These are phyloP conservation scores for Colletotrichum orchidophilum DNA, from an alignment of 2,329 filamentous ascomycete species.

Conservation along the genomic window DNA sequence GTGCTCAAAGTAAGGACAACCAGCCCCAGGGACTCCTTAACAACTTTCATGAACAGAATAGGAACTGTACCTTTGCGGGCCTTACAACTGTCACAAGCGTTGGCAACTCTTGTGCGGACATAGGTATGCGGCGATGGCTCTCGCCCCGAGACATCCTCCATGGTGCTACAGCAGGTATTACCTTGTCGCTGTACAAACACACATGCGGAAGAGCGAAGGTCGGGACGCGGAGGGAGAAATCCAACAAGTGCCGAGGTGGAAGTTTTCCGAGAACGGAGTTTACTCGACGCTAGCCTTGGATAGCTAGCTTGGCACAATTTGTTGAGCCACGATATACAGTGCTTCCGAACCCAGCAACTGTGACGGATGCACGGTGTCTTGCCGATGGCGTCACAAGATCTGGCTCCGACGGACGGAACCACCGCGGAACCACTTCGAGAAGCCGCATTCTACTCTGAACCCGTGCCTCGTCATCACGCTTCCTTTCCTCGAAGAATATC, in stretches of 20 bases:
- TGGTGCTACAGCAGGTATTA: slow-evolving; percentile 19
- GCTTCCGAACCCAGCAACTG: neutral
- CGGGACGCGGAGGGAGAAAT: slow-evolving; percentile 23
- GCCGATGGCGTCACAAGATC: neutral
- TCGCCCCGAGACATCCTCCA: slow-evolving; percentile 31
- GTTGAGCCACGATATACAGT: slow-evolving; percentile 1
- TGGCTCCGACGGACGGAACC: neutral
- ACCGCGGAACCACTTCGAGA: neutral
- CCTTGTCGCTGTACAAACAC: neutral
- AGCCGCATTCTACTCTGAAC: neutral
- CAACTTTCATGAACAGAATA: slow-evolving; percentile 35
- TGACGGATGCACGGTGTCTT: slow-evolving; percentile 22
- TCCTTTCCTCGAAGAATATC: neutral
- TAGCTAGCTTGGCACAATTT: neutral
- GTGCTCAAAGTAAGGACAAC: neutral
- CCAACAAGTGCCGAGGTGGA: neutral
- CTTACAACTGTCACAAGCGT: slow-evolving; percentile 65
- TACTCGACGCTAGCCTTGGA: slow-evolving; percentile 3
- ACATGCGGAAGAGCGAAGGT: slow-evolving; percentile 24
- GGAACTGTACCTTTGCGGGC: slow-evolving; percentile 51
- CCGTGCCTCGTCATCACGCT: neutral
- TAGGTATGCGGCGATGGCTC: slow-evolving; percentile 25
- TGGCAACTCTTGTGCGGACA: slow-evolving; percentile 54
- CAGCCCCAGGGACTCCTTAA: neutral
- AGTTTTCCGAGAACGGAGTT: slow-evolving; percentile 12